Evolutionary conservation across 345 rosid genomes (phyloP).

Genomic region (Gossypium bickii): DNA sequence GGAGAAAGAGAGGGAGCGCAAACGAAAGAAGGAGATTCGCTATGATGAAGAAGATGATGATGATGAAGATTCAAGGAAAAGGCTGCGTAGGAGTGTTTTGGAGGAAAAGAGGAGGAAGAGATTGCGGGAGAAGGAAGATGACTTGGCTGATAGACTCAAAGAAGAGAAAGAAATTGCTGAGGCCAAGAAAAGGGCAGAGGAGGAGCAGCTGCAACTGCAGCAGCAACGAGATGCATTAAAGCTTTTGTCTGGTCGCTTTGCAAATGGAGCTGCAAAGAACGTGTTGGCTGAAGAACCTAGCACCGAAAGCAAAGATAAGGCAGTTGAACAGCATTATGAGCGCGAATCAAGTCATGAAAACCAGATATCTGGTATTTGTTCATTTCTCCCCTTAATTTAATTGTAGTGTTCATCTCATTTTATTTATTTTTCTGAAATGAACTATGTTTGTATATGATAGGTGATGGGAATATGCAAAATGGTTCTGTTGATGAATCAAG

Average conservation of each 20-base stretch:
- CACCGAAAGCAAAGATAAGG: slow-evolving; percentile 36
- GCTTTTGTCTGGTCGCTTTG: slow-evolving; percentile 43
- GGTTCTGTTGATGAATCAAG: slow-evolving; percentile 50
- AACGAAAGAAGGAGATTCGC: slow-evolving; percentile 76
- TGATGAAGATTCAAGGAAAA: slow-evolving; percentile 78
- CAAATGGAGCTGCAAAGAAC: slow-evolving; percentile 41
- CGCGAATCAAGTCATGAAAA: slow-evolving; percentile 28
- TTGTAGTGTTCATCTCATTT: not conserved
- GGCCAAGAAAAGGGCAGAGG: slow-evolving; percentile 75
- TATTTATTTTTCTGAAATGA: not conserved
- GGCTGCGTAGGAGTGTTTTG: slow-evolving; percentile 65
- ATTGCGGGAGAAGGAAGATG: slow-evolving; percentile 79
- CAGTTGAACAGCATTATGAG: slow-evolving; percentile 28
- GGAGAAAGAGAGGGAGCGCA: slow-evolving; percentile 88
- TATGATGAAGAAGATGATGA: slow-evolving; percentile 80
- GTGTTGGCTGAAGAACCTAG: slow-evolving; percentile 28
- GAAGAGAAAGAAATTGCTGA: slow-evolving; percentile 85
- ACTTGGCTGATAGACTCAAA: slow-evolving; percentile 58
- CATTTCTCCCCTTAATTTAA: not conserved
- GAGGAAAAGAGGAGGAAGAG: slow-evolving; percentile 83
- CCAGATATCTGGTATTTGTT: slow-evolving; percentile 23
- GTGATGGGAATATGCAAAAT: slow-evolving; percentile 49
- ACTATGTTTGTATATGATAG: slow-evolving; percentile 23
- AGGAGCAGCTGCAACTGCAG: slow-evolving; percentile 55
- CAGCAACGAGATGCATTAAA: slow-evolving; percentile 55